Percentiles rank a stretch among this genome's conserved stretches.
phyloP scores from a whole-genome alignment of 108 stramenopile species.

The Pseudonitzschia multiseries region DNA sequence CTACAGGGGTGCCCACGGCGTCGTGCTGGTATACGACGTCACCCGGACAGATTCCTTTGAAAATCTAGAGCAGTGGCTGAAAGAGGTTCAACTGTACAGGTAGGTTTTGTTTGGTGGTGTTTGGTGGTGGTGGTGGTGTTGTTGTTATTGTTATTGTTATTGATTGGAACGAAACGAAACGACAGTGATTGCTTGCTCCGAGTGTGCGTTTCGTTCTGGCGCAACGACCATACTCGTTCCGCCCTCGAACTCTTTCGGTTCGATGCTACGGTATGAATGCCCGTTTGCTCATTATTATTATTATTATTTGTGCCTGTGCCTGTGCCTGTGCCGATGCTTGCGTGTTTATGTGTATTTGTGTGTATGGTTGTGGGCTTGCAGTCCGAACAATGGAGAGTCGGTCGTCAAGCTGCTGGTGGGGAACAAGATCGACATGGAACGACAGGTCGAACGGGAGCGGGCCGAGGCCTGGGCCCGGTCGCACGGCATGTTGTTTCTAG shows the following conservation, averaged over 20 bases:
- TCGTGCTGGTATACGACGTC: constrained; percentile 98
- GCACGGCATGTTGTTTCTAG: constrained; percentile 96
- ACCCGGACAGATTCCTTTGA: constrained; percentile 97
- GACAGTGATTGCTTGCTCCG: too few species aligned
- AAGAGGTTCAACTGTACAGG: constrained; percentile 93
- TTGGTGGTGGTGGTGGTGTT: background rate
- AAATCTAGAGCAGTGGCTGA: constrained; percentile 95
- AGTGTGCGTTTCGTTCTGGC: too few species aligned
- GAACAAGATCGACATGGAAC: constrained; percentile 95
- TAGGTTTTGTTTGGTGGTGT: background rate
- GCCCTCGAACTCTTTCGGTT: too few species aligned
- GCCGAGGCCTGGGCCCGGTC: constrained; percentile 94
- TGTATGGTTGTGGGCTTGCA: background rate
- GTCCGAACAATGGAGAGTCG: constrained; percentile 92
- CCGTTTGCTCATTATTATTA: too few species aligned
- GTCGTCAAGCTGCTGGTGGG: constrained; percentile 97
- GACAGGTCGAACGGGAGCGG: constrained; percentile 77
- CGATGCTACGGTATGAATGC: too few species aligned
- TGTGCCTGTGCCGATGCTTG: too few species aligned
- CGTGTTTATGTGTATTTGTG: too few species aligned
- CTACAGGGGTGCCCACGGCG: constrained; percentile 99
- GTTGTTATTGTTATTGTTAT: background rate
- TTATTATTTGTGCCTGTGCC: too few species aligned
- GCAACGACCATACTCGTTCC: too few species aligned
- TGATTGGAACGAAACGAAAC: background rate